Conservation (phyloP, 495 filamentous ascomycete species). For the Lepidopterella palustris region DNA sequence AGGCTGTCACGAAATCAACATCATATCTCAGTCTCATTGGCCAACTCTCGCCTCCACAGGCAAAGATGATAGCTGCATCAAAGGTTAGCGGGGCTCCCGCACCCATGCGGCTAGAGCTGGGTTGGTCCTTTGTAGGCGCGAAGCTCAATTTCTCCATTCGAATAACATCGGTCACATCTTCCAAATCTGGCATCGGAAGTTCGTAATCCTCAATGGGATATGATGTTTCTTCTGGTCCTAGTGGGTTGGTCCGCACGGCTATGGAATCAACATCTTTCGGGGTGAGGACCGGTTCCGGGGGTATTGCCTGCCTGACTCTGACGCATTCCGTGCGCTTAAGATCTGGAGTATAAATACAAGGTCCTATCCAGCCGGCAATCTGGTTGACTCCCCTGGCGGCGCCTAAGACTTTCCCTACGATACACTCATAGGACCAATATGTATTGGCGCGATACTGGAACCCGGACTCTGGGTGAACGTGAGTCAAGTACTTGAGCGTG, state of each 20-base stretch:
- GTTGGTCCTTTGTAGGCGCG: conserved; percentile 25
- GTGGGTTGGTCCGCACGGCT: conserved; percentile 55
- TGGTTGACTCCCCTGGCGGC: conserved; percentile 36
- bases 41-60: conserved; percentile 57
- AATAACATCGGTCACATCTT: conserved; percentile 53
- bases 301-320: conserved; percentile 48
- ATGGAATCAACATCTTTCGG: conserved; percentile 53
- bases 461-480: conserved; percentile 56
- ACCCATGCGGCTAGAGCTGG: conserved; percentile 16
- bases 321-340: conserved; percentile 57
- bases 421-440: conserved; percentile 62
- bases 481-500: conserved; percentile 53
- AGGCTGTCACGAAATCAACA: conserved; percentile 59
- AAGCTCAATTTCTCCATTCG: conserved; percentile 59
- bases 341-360: conserved; percentile 55
- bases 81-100: conserved; percentile 42
- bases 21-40: conserved; percentile 57
- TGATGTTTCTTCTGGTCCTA: conserved; percentile 50
- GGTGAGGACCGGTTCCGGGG: conserved; percentile 42
- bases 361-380: conserved; percentile 56
- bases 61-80: conserved; percentile 61
- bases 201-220: conserved; percentile 60
- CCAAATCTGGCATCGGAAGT: conserved; percentile 45
- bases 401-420: conserved; percentile 66
- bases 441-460: conserved; percentile 66